Conservation (phyloP, 495 filamentous ascomycete genomes). For the Penicillium psychrofluorescens region DNA sequence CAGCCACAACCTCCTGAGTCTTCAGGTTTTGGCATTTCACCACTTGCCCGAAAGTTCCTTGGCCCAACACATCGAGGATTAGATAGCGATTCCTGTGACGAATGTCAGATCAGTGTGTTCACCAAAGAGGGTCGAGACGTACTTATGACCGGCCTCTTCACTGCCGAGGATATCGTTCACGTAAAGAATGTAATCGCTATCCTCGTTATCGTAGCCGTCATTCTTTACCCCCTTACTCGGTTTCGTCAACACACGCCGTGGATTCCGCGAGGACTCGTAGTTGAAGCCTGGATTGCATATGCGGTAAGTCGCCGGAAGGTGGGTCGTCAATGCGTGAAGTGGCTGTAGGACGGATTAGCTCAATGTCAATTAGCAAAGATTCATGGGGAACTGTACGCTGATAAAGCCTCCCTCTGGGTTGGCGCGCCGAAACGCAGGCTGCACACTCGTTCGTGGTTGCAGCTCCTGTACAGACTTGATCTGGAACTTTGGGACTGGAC, state of each 20-base stretch:
- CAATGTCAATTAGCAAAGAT: not conserved
- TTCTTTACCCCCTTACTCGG: constrained; percentile 99
- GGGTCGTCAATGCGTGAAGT: constrained; percentile 88
- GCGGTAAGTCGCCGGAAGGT: constrained; percentile 90
- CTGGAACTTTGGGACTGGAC: constrained; percentile 81
- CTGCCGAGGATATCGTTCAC: constrained; percentile 98
- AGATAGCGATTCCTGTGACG: constrained; percentile 83
- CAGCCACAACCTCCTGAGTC: constrained; percentile 95
- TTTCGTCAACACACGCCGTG: constrained; percentile 94
- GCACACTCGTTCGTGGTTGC: constrained; percentile 71
- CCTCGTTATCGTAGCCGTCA: constrained; percentile 98
- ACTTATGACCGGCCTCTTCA: constrained; percentile 97
- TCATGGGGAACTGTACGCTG: constrained; percentile 62
- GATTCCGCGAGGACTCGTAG: constrained; percentile 98
- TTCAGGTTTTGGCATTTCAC: constrained; percentile 99
- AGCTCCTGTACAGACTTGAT: constrained; percentile 66
- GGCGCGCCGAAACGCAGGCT: constrained; percentile 86
- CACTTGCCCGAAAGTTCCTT: constrained; percentile 99
- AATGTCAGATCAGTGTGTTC: too few relatives aligned
- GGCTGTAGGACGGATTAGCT: constrained; percentile 47
- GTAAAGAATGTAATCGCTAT: constrained; percentile 98
- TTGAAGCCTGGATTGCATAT: constrained; percentile 99
- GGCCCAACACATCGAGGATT: constrained; percentile 95
- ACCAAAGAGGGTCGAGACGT: constrained; percentile 15
- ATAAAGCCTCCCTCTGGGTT: constrained; percentile 98